Evolutionary conservation across 2,329 filamentous ascomycete species (phyloP).

Genomic region (Chaetomiaceae sp.): DNA sequence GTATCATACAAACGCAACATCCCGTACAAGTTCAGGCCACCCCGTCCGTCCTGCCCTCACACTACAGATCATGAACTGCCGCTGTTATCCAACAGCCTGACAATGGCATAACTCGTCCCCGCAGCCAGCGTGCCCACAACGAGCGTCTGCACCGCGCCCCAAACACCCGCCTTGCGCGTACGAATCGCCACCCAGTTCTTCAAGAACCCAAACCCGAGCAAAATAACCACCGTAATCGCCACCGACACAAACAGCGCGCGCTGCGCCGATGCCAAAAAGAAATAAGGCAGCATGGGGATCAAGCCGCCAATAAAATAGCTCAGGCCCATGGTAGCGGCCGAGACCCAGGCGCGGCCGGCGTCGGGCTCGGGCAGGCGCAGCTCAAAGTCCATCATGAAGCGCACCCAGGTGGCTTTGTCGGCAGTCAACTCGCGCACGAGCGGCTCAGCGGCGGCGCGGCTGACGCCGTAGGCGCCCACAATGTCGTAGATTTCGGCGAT

Average conservation of each 20-base stretch:
- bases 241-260: slow-evolving; percentile 54
- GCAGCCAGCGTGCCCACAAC: slow-evolving; percentile 60
- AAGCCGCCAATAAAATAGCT: slow-evolving; percentile 67
- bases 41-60: background rate
- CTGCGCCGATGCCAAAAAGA: slow-evolving; percentile 44
- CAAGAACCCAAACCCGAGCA: slow-evolving; percentile 59
- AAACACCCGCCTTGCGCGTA: slow-evolving; percentile 47
- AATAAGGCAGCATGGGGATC: slow-evolving; percentile 66
- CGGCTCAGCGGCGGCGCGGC: slow-evolving; percentile 35
- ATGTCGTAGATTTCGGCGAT: slow-evolving; percentile 44
- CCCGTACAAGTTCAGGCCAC: too few species aligned
- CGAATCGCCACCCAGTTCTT: slow-evolving; percentile 50
- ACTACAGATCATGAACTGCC: background rate
- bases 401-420: slow-evolving; percentile 44
- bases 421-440: slow-evolving; percentile 45
- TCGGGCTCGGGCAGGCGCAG: slow-evolving; percentile 42
- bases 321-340: slow-evolving; percentile 58
- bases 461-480: slow-evolving; percentile 40
- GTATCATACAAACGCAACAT: too few species aligned
- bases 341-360: slow-evolving; percentile 43
- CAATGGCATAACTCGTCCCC: slow-evolving; percentile 58
- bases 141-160: slow-evolving; percentile 58
- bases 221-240: slow-evolving; percentile 51
- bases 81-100: slow-evolving; percentile 45
- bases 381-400: slow-evolving; percentile 56